Base-by-base conservation (phyloP, 2,329 filamentous ascomycete species). In the Fusarium equiseti region DNA sequence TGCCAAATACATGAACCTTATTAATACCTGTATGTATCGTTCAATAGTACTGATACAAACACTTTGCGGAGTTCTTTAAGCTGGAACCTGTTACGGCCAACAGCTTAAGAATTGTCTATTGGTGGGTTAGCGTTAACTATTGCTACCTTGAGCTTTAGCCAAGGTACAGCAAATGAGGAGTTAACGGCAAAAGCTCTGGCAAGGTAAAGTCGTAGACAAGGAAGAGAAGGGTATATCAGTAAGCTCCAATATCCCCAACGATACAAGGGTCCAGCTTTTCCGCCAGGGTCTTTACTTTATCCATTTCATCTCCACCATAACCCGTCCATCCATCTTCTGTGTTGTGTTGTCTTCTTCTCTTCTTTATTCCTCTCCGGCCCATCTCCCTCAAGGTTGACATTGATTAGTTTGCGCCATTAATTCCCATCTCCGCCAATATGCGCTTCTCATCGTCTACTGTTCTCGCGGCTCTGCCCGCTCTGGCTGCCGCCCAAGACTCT, bases 391-490 rank as follows among this genome's bases (percentile, higher is more conserved):
- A 48, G 52, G 32, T 51, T 44, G 40, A 55, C 40, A 59, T 61
- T 46, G 44, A 29, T 43, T 53, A 27, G 50, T 8, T 53, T 53
- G 50, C 50, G 50, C 35, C 24, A 53, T 43, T 53, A 53, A 53
- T 53, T 57, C 49, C 43, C 32, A 24, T 56, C 32, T 38, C 48
- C 63, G 59, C 56, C 77, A 84, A 73, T 67, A 91, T 91, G 89
- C 89, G 87, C 78, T 85, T 90, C 81, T 86, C 87, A 60, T 77
- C 84, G 56, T 80, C 84, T 61, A 78, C 84, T 70, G 72, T 85
- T 58, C 76, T 87, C 55, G 80, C 88, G 76, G 85, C 85, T 50
- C 82, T 91, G 77, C 88, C 89, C 72, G 80, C 88, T 18, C 81
- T 90, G 71, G 82, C 81, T 35, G 85, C 84, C 24, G 86, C 88